These are phyloP conservation scores for Salix exigua DNA, from an alignment of 345 rosid genomes.

Conservation along the genomic window DNA sequence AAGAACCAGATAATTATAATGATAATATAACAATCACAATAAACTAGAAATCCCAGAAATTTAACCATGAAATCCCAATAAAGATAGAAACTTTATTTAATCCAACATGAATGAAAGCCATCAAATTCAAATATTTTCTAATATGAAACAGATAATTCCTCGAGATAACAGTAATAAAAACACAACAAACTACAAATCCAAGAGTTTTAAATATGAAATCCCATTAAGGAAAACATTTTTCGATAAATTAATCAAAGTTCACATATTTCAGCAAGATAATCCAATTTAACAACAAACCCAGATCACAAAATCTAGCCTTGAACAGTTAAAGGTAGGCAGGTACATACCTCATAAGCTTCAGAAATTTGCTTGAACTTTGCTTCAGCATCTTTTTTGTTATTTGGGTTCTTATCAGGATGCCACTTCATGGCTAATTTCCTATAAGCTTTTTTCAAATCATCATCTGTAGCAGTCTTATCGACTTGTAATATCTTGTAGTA, in stretches of 20 bases:
- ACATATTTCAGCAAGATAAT: background rate
- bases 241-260: background rate
- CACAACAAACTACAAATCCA: background rate
- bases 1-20: background rate
- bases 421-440: constrained; percentile 31
- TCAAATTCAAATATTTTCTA: background rate
- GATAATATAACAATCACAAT: background rate
- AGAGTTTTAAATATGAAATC: background rate
- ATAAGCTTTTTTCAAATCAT: constrained; percentile 31
- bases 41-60: background rate
- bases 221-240: background rate
- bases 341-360: constrained; percentile 26
- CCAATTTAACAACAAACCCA: background rate
- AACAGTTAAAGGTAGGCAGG: background rate
- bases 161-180: background rate
- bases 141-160: background rate
- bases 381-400: constrained; percentile 25
- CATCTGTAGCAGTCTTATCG: constrained; percentile 19
- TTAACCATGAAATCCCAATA: background rate
- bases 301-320: background rate
- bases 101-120: background rate
- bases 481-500: constrained; percentile 25
- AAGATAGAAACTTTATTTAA: background rate
- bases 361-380: constrained; percentile 28
- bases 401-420: constrained; percentile 32